Base-by-base conservation (phyloP, 1,139 yeast species). In the Suhomyces wounanorum region DNA sequence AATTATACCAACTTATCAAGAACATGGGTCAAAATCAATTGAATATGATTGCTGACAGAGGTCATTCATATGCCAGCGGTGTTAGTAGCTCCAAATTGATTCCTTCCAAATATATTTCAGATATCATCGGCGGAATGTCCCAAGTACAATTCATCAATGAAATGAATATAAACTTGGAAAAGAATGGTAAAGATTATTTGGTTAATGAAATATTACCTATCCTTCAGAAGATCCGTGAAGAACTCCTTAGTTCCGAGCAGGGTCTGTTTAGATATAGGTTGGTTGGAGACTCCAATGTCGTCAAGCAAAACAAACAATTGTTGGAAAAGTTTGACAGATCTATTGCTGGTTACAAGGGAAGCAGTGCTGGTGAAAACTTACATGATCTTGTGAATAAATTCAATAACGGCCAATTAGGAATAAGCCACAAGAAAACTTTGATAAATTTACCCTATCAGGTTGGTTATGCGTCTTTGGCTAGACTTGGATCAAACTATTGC, bases 361-460 rank as follows among this genome's bases (percentile, higher is more conserved):
- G 48, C 10, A 40, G 54, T 16, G 14, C 46, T 11, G 31, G 38
- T 8, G 49, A 44, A 13, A 16, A 31, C 30, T 49, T 49, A 43
- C 8, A n/a, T 8, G 36, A 33, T 4, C 49, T 58, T 37, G 47
- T 55, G 26, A 35, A 30, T 8, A 47, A 44, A 16, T 58, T 58
- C 52, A 56, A 56, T 35, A 17, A 35, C 8, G 50, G 51, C 21
- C 47, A 48, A 5, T 47, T 56, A 30, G 58, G 57, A 5, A 50
- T 55, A 28, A 51, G 49, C 28, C 33, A 41, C 16, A 40, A 45
- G 26, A 51, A 58, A 51, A 79, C 85, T 0, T 77, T 82, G 56
- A 77, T 92, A 48, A 77, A 84, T 54, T 76, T 94, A 54, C 98
- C 98, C 26, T 90, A 88, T 70, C 97, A 90, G 63, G 96, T 92